Base-by-base conservation (phyloP, 495 filamentous ascomycete species). In the Thermothielavioides terrestris region DNA sequence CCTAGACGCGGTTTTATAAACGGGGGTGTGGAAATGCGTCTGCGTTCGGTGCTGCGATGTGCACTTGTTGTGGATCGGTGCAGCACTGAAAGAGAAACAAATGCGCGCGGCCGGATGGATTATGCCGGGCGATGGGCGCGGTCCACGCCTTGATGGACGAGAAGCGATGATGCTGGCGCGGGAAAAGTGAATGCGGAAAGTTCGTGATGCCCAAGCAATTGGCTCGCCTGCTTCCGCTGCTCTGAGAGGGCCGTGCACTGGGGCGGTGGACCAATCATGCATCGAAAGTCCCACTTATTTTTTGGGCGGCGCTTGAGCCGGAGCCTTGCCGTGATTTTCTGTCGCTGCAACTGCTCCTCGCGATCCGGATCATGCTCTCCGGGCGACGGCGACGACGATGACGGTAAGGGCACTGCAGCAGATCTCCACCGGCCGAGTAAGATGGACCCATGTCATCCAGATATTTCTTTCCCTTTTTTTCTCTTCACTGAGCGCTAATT, bases 381-480 rank as follows among this genome's bases (percentile, higher is more conserved):
- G 49, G 53, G 41, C 40, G 54, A 51, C 57, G 52, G 22, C 60
- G 54, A 38, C 54, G 43, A 77, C 61, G 54, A 94, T 91, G 88
- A 79, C 83, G 20, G 71, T 91, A 38, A 72, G 73, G 62, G 85
- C 77, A 37, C 42, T 76, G 32, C 56, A 71, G 78, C 57, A 76
- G 57, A 64, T 78, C n/a, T 76, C 83, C n/a, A 71, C 73, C 53
- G 70, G 76, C 64, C 79, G 80, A 66, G 83, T 85, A 74, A 35
- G 70, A 53, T 15, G n/a, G 4, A 9, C n/a, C 20, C 2, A 27
- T 7, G 1, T 38, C 32, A 3, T 12, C 12, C 28, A 4, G 28
- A 20, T 25, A 31, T 4, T 18, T 18, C 26, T 3, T 12, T 20
- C 6, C 30, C 5, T 37, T 28, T 30, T 18, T 36, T 8, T 27